Conservation (phyloP, 169 alveolate species). For the Besnoitia besnoiti region DNA sequence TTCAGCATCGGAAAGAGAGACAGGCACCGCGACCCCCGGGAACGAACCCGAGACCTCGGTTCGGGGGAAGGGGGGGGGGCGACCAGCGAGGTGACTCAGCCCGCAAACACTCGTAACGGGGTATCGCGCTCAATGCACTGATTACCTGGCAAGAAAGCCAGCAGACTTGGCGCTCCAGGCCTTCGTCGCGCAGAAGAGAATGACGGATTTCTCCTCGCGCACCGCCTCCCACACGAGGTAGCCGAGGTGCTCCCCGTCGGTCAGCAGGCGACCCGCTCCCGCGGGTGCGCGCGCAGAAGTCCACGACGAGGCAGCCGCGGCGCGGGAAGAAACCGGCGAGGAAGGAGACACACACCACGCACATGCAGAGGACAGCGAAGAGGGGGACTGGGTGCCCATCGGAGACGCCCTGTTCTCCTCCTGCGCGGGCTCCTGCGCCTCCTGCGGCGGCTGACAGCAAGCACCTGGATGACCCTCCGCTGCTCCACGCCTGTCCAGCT, state of each 20-base stretch:
- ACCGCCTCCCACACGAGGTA: constrained; percentile 74
- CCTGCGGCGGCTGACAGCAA: no score
- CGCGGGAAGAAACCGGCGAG: not conserved
- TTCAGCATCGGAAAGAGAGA: no score
- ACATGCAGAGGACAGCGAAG: not conserved
- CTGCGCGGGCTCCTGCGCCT: no score
- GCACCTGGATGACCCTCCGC: no score
- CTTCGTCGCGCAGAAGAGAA: constrained; percentile 77
- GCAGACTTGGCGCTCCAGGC: constrained; percentile 69
- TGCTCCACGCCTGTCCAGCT: no score
- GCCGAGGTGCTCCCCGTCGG: constrained; percentile 71
- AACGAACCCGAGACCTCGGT: no score
- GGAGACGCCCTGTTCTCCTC: no score
- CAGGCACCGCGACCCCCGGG: no score
- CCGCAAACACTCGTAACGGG: no score
- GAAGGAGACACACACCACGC: not conserved
- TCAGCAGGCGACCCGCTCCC: not conserved
- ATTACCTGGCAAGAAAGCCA: constrained; percentile 57
- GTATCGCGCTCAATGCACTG: no score
- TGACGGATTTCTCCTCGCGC: constrained; percentile 70
- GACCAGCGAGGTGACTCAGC: no score
- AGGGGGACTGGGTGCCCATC: not conserved
- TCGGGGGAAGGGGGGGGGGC: no score
- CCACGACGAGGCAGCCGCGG: not conserved
- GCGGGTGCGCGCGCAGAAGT: not conserved